Evolutionary conservation across 192 early-diverging fungal genomes (phyloP).

Genomic region (Backusella sp.): DNA sequence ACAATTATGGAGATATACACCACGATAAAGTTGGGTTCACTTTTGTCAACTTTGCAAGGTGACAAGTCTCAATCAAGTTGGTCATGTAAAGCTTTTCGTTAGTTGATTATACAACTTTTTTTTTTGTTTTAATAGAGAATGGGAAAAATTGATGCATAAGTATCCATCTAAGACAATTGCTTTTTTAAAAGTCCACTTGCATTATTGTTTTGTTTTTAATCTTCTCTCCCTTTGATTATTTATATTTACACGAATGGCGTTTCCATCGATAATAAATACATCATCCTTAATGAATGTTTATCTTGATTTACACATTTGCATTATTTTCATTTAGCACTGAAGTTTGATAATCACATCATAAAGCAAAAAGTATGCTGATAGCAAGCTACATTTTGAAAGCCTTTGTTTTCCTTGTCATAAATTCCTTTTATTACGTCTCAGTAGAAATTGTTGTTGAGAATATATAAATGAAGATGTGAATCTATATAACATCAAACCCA

Average conservation of each 20-base stretch:
- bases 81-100: neutral
- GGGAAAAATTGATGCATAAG: neutral
- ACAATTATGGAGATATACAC: neutral
- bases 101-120: neutral
- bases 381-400: no score
- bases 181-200: neutral
- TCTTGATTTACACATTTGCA: neutral
- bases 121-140: neutral
- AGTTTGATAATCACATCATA: no score
- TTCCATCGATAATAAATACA: no score
- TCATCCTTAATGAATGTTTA: no score
- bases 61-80: neutral
- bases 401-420: neutral
- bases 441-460: no score
- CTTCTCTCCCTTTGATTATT: no score
- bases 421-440: neutral
- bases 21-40: neutral
- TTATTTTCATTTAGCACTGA: neutral
- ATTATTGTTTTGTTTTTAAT: neutral
- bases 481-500: no score
- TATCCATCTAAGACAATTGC: neutral
- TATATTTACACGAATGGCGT: no score
- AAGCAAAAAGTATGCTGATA: no score
- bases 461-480: no score
- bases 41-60: neutral